Percentiles rank a stretch among this genome's conserved stretches.
Conservation (phyloP, 2,329 filamentous ascomycete species). For the Colletotrichum filicis region DNA sequence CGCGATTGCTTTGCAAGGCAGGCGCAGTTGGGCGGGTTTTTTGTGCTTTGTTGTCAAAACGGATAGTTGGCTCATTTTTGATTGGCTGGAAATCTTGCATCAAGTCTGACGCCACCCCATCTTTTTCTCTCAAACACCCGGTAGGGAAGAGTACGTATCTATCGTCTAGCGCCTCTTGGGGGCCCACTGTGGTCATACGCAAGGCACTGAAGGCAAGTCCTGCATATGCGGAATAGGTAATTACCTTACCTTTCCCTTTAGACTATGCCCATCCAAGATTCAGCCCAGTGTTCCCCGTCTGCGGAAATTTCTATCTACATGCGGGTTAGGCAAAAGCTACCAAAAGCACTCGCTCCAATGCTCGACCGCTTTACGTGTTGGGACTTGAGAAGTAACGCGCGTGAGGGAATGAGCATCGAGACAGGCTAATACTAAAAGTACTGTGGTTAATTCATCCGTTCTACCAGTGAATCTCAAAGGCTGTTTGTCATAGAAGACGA, state of each 20-base stretch:
- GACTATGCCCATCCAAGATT: slow-evolving; percentile 14
- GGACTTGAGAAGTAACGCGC: not conserved
- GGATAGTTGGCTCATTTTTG: slow-evolving; percentile 31
- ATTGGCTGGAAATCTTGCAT: slow-evolving; percentile 34
- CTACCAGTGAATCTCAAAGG: not conserved
- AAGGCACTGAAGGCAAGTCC: not conserved
- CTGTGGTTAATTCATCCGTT: not conserved
- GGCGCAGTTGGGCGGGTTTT: slow-evolving; percentile 7
- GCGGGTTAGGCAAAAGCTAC: slow-evolving; percentile 8
- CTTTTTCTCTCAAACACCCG: slow-evolving; percentile 18
- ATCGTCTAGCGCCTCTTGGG: not conserved
- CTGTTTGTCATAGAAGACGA: not conserved
- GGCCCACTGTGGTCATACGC: not conserved
- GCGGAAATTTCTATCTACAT: not conserved
- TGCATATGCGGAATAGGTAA: not conserved
- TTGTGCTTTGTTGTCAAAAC: slow-evolving; percentile 25
- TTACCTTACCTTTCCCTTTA: not conserved
- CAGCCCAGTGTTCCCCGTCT: slow-evolving; percentile 1
- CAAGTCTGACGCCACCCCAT: slow-evolving; percentile 31
- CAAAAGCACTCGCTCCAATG: not conserved
- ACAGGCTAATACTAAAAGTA: not conserved
- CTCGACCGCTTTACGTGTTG: not conserved
- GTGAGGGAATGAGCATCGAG: not conserved
- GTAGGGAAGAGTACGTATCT: slow-evolving; percentile 15
- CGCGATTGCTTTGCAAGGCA: slow-evolving; percentile 17